A percentile compares a stretch with the other conserved stretches of the same genome.
phyloP scores from a whole-genome alignment of 2,329 filamentous ascomycete genomes.

The Corynespora cassiicola region DNA sequence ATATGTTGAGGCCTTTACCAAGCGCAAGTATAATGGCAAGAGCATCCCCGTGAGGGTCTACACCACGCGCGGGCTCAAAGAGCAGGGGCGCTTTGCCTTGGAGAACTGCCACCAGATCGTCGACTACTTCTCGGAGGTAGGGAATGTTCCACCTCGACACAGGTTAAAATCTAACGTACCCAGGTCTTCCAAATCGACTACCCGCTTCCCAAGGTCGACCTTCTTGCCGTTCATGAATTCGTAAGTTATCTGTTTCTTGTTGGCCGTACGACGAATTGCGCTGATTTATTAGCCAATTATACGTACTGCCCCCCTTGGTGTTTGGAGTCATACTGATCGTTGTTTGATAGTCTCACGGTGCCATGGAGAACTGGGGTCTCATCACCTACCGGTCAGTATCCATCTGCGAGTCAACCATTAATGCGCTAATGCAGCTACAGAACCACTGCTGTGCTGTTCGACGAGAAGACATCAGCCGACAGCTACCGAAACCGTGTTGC shows the following conservation, averaged over 20 bases:
- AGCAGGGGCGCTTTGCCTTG: constrained; percentile 87
- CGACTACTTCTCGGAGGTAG: constrained; percentile 88
- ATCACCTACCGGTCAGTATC: constrained; percentile 77
- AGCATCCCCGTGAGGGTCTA: constrained; percentile 93
- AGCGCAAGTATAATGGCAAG: constrained; percentile 89
- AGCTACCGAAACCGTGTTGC: constrained; percentile 92
- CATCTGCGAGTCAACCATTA: background rate
- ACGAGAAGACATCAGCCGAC: constrained; percentile 88
- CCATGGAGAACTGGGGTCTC: constrained; percentile 99
- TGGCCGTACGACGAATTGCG: constrained; percentile 13
- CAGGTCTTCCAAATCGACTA: constrained; percentile 84
- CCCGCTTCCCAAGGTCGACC: constrained; percentile 91
- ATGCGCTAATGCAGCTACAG: constrained; percentile 17
- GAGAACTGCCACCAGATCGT: constrained; percentile 92
- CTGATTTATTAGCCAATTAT: constrained; percentile 49
- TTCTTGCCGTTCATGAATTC: constrained; percentile 95
- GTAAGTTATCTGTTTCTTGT: constrained; percentile 56
- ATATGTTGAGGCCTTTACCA: constrained; percentile 90
- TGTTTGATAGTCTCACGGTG: constrained; percentile 68
- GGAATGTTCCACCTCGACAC: background rate
- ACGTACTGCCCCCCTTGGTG: constrained; percentile 34
- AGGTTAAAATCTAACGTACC: constrained; percentile 3
- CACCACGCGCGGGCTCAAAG: constrained; percentile 91
- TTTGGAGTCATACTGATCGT: constrained; percentile 45
- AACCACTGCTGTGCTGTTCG: constrained; percentile 94